These are phyloP conservation scores for Chaetothyriales sp. DNA, from an alignment of 2,329 filamentous ascomycete genomes.

Conservation along the genomic window DNA sequence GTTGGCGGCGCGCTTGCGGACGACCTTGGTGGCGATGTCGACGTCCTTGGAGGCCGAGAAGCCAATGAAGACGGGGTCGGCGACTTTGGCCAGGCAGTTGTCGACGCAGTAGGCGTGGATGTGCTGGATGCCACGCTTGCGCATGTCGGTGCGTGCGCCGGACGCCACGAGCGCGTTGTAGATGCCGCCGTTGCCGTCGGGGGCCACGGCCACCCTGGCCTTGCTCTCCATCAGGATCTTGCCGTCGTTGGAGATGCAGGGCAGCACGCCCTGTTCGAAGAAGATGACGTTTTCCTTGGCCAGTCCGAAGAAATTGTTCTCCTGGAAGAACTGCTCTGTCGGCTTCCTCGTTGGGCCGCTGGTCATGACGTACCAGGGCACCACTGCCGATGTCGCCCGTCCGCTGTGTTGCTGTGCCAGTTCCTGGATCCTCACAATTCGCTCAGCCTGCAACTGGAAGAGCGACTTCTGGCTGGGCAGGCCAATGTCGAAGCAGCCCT, in stretches of 20 bases:
- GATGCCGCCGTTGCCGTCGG: conserved; percentile 92
- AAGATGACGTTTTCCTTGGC: conserved; percentile 73
- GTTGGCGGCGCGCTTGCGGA: conserved; percentile 90
- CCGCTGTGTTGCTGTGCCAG: conserved; percentile 60
- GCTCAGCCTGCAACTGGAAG: conserved; percentile 94
- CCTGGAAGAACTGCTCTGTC: conserved; percentile 84
- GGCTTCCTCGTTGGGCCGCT: conserved; percentile 83
- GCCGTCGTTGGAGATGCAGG: conserved; percentile 92
- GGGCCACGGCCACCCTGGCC: conserved; percentile 80
- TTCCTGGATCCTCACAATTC: conserved; percentile 73
- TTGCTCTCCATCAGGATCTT: conserved; percentile 92
- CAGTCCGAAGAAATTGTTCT: conserved; percentile 84
- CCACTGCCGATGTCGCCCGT: conserved; percentile 43
- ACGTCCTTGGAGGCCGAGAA: conserved; percentile 79
- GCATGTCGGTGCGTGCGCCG: conserved; percentile 75
- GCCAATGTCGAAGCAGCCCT: conserved; percentile 95
- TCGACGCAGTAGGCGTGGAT: conserved; percentile 97
- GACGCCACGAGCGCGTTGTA: conserved; percentile 80
- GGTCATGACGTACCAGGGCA: conserved; percentile 99
- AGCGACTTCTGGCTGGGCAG: conserved; percentile 85
- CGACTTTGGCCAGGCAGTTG: conserved; percentile 98
- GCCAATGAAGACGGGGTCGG: conserved; percentile 88
- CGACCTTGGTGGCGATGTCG: conserved; percentile 97
- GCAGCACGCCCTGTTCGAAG: conserved; percentile 93
- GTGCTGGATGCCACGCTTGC: conserved; percentile 77